phyloP scores from a whole-genome alignment of 306 rosid species.

The Cucurbita argyrosperma region DNA sequence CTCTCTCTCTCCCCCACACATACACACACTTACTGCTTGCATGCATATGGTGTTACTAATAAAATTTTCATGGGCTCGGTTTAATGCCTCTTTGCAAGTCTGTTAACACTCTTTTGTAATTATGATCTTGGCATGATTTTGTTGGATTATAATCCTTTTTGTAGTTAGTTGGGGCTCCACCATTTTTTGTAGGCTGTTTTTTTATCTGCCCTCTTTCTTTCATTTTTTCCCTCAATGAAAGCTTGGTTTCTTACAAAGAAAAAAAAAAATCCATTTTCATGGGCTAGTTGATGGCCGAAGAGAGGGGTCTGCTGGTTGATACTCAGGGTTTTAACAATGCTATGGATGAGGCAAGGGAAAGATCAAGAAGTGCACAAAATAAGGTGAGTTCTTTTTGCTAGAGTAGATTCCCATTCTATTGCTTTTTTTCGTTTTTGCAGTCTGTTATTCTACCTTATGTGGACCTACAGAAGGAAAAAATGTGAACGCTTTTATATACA shows the following conservation, averaged over 20 bases:
- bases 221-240: no score
- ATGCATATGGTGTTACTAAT: not conserved
- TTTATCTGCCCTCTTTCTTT: no score
- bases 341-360: constrained; percentile 90
- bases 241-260: not conserved
- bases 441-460: not conserved
- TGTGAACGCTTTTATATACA: not conserved
- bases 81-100: no score
- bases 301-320: constrained; percentile 66
- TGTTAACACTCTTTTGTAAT: no score
- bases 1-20: not conserved
- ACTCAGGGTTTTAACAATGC: constrained; percentile 57
- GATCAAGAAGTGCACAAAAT: constrained; percentile 83
- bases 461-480: not conserved
- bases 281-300: constrained; percentile 93
- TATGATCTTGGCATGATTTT: no score
- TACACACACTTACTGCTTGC: not conserved
- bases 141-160: no score
- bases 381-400: constrained; percentile 31
- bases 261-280: not conserved
- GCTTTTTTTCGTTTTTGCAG: not conserved
- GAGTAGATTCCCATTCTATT: not conserved
- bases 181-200: no score
- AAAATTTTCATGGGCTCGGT: constrained; percentile 9
- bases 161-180: no score